phyloP scores from a whole-genome alignment of 1,284 basidiomycete species.

The Phylloporus sp. region DNA sequence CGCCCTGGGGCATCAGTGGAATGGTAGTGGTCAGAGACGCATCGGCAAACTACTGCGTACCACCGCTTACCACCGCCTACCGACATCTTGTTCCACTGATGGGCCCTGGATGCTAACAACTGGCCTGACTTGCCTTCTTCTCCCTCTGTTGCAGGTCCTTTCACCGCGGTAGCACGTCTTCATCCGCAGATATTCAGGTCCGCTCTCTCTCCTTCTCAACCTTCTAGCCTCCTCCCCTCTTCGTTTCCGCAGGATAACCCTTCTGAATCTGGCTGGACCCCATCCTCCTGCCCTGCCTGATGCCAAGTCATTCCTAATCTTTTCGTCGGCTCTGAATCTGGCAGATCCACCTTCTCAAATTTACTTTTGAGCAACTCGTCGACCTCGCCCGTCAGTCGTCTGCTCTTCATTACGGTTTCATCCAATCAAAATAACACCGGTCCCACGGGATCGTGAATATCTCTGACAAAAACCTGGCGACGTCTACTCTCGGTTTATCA shows the following conservation, averaged over 20 bases:
- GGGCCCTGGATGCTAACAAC: no score
- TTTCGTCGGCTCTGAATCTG: conserved; percentile 40
- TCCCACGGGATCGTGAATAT: conserved; percentile 14
- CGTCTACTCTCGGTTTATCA: conserved; percentile 78
- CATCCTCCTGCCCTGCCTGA: conserved; percentile 53
- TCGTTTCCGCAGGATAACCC: conserved; percentile 24
- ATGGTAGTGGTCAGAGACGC: no score
- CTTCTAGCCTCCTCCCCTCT: conserved; percentile 18
- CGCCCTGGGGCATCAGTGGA: no score
- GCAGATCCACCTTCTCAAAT: conserved; percentile 42
- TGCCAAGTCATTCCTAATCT: conserved; percentile 54
- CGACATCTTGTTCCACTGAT: no score
- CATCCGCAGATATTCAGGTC: conserved; percentile 61
- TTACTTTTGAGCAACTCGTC: conserved; percentile 72
- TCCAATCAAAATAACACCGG: conserved; percentile 19
- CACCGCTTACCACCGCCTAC: no score
- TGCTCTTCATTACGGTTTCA: conserved; percentile 48
- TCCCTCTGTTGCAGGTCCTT: conserved; percentile 32
- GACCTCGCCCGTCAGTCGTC: conserved; percentile 70
- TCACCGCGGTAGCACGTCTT: conserved; percentile 41
- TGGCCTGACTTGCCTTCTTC: conserved; percentile 42
- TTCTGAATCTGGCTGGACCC: conserved; percentile 32
- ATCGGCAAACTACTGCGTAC: no score
- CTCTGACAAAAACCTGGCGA: conserved; percentile 65
- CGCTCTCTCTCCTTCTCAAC: conserved; percentile 48